A percentile compares a stretch with the other conserved stretches of the same genome.
Conservation (phyloP, 2,329 filamentous ascomycete genomes). For the Monosporascus sp. region DNA sequence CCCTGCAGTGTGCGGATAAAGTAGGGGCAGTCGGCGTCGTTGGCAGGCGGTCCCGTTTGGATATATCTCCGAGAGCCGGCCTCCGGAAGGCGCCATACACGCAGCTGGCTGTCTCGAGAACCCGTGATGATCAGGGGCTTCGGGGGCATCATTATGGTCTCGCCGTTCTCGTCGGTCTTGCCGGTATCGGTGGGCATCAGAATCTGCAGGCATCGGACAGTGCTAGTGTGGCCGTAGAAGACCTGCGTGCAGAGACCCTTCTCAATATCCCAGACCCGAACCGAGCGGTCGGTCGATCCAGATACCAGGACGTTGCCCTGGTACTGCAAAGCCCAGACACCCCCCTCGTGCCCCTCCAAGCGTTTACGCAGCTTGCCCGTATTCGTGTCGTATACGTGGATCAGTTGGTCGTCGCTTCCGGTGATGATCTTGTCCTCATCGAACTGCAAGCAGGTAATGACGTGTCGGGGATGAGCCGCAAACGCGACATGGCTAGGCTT, state of each 20-base stretch:
- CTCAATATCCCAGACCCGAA: constrained; percentile 99
- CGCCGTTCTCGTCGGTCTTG: constrained; percentile 61
- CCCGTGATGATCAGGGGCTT: constrained; percentile 96
- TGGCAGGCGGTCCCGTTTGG: constrained; percentile 69
- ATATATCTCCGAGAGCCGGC: constrained; percentile 71
- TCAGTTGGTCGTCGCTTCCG: constrained; percentile 94
- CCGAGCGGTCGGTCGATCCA: constrained; percentile 90
- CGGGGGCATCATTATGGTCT: constrained; percentile 81
- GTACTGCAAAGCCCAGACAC: constrained; percentile 96
- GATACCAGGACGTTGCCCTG: constrained; percentile 93
- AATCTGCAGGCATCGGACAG: constrained; percentile 92
- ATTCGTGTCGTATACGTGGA: constrained; percentile 96
- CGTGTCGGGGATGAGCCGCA: constrained; percentile 90
- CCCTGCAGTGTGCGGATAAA: constrained; percentile 84
- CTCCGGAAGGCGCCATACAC: constrained; percentile 90
- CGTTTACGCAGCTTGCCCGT: constrained; percentile 79
- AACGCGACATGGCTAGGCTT: constrained; percentile 92
- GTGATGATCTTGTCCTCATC: constrained; percentile 98
- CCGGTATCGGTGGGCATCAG: constrained; percentile 79
- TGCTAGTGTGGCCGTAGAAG: constrained; percentile 96
- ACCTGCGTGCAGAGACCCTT: constrained; percentile 88
- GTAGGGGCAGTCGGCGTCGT: constrained; percentile 81
- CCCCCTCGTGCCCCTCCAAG: constrained; percentile 89
- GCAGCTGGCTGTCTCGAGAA: constrained; percentile 86
- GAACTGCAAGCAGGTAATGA: constrained; percentile 96